These are phyloP conservation scores for Chlorella variabilis DNA, from an alignment of 163 green algal species.

Conservation along the genomic window DNA sequence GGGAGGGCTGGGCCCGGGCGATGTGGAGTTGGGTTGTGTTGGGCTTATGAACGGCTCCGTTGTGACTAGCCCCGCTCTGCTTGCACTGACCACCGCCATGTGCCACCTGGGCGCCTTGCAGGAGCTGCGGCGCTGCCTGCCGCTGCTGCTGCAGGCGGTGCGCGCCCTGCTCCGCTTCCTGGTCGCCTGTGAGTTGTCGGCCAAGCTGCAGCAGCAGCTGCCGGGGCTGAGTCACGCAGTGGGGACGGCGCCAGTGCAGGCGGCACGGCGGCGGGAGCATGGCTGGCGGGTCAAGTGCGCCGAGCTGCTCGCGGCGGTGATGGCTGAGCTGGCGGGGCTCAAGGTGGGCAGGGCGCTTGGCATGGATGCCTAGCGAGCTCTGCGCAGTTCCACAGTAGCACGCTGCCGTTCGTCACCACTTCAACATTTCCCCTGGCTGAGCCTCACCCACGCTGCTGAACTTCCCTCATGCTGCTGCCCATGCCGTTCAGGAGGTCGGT, in stretches of 20 bases:
- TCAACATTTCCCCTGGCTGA: no score
- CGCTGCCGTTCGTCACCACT: no score
- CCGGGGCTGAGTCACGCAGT: no score
- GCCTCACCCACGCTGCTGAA: no score
- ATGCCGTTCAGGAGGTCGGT: conserved; percentile 19
- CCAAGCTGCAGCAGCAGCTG: background rate
- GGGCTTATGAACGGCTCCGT: no score
- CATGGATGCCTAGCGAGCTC: no score
- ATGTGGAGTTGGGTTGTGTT: no score
- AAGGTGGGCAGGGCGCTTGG: no score
- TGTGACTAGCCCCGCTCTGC: background rate
- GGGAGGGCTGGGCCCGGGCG: no score
- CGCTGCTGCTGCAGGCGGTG: conserved; percentile 42
- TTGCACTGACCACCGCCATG: no score
- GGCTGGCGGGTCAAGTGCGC: conserved; percentile 39
- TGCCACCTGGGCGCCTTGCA: background rate
- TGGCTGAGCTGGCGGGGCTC: conserved; percentile 41
- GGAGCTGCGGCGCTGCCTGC: conserved; percentile 48
- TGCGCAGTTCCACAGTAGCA: no score
- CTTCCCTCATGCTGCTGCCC: no score
- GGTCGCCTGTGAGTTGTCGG: conserved; percentile 26
- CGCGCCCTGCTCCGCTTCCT: conserved; percentile 48
- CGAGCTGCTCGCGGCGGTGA: conserved; percentile 40
- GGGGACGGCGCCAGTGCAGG: background rate
- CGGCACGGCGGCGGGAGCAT: background rate